Conservation (phyloP, 768 basidiomycete genomes). For the Boletus subparvulus region DNA sequence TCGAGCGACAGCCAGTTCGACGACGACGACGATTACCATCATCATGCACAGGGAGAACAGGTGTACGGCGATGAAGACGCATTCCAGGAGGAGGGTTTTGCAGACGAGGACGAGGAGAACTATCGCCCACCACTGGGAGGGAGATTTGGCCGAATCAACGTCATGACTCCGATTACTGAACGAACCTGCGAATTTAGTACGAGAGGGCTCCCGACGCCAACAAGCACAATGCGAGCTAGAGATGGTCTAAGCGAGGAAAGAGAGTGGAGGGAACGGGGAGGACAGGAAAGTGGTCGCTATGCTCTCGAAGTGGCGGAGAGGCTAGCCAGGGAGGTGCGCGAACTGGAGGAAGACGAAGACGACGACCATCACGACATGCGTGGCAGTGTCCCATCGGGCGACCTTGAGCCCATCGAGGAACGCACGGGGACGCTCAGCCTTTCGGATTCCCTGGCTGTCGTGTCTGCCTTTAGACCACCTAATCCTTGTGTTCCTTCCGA, state of each 20-base stretch:
- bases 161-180: slow-evolving; percentile 98
- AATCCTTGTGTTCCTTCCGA: slow-evolving; percentile 92
- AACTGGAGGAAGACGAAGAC: slow-evolving; percentile 24
- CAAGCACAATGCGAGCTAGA: slow-evolving; percentile 52
- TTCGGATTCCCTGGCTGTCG: slow-evolving; percentile 58
- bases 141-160: slow-evolving; percentile 78
- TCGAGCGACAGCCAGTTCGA: slow-evolving; percentile 35
- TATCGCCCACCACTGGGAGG: slow-evolving; percentile 58
- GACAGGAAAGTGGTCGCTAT: slow-evolving; percentile 37
- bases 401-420: slow-evolving; percentile 47
- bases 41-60: slow-evolving; percentile 7
- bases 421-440: slow-evolving; percentile 65
- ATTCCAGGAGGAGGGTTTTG: slow-evolving; percentile 28
- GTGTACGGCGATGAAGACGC: slow-evolving; percentile 26
- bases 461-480: slow-evolving; percentile 65
- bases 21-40: slow-evolving; percentile 28
- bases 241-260: slow-evolving; percentile 21
- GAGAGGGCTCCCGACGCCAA: slow-evolving; percentile 38
- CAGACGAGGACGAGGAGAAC: slow-evolving; percentile 32
- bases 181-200: slow-evolving; percentile 86
- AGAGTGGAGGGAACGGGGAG: slow-evolving; percentile 20
- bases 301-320: slow-evolving; percentile 57
- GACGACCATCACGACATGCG: slow-evolving; percentile 7
- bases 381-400: slow-evolving; percentile 5
- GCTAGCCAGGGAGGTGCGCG: slow-evolving; percentile 50